phyloP scores from a whole-genome alignment of 495 filamentous ascomycete species.

The Daldinia decipiens region DNA sequence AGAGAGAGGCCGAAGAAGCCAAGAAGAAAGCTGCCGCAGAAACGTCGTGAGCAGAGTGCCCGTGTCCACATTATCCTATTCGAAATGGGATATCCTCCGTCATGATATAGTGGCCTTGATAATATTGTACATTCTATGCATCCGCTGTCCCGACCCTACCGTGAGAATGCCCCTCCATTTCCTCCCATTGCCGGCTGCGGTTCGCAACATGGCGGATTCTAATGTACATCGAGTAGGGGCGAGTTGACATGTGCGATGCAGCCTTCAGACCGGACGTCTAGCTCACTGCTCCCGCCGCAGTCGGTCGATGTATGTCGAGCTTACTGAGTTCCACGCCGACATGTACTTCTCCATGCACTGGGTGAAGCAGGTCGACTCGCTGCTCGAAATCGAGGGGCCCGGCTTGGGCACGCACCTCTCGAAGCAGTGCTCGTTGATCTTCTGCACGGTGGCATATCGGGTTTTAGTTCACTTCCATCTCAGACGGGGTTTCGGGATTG shows the following conservation, averaged over 20 bases:
- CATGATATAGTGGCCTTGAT: constrained; percentile 17
- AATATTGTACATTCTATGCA: constrained; percentile 45
- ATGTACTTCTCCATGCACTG: constrained; percentile 99
- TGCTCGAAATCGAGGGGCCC: constrained; percentile 76
- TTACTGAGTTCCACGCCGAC: constrained; percentile 87
- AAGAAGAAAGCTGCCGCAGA: constrained; percentile 60
- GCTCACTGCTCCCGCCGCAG: constrained; percentile 68
- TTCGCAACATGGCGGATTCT: constrained; percentile 8
- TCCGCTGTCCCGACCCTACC: constrained; percentile 9
- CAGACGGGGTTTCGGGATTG: neutral
- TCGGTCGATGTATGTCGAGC: constrained; percentile 75
- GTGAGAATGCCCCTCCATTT: constrained; percentile 17
- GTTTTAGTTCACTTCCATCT: constrained; percentile 16
- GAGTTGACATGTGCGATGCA: neutral
- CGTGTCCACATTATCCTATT: constrained; percentile 25
- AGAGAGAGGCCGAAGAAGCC: constrained; percentile 78
- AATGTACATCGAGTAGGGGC: constrained; percentile 22
- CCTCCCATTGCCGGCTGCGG: constrained; percentile 5
- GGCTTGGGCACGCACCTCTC: constrained; percentile 90
- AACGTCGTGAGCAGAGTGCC: constrained; percentile 37
- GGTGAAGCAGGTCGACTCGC: constrained; percentile 79
- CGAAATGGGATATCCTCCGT: constrained; percentile 15
- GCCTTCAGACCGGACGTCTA: neutral
- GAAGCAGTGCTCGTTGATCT: constrained; percentile 98
- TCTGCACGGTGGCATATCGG: constrained; percentile 61